phyloP scores from a whole-genome alignment of 164 flowering plant genomes.

The Aristolochia fimbriata region DNA sequence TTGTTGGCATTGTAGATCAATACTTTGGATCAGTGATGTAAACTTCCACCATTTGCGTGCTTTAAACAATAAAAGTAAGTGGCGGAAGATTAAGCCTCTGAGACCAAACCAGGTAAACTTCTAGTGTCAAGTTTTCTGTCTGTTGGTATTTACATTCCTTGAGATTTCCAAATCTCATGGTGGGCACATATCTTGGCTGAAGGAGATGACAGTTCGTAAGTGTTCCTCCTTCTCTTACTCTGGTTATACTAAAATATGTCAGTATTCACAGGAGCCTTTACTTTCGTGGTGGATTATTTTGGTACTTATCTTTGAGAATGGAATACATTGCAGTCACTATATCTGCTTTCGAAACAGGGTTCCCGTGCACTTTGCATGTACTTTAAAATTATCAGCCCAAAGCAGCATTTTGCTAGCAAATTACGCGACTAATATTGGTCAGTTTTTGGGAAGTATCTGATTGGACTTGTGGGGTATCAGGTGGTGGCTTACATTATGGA shows the following conservation, averaged over 20 bases:
- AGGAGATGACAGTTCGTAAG: no score
- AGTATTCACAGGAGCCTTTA: no score
- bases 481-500: constrained; percentile 43
- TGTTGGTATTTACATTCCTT: background rate
- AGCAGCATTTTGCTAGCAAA: background rate
- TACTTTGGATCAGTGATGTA: constrained; percentile 55
- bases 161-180: background rate
- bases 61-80: constrained; percentile 15
- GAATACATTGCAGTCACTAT: no score
- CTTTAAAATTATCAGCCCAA: no score
- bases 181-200: background rate
- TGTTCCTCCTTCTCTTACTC: no score
- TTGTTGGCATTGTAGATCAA: constrained; percentile 40
- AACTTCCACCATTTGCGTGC: constrained; percentile 8
- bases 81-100: constrained; percentile 27
- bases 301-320: no score
- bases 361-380: no score
- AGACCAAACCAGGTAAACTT: constrained; percentile 43
- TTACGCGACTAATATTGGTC: background rate
- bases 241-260: no score
- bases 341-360: no score
- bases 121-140: background rate
- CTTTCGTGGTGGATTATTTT: no score
- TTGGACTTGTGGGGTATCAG: constrained; percentile 21
- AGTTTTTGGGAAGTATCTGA: background rate